Evolutionary conservation across 2,329 filamentous ascomycete species (phyloP), one percentile per base, ranked within the genome.

Genomic region (Nigrospora osmanthi): DNA sequence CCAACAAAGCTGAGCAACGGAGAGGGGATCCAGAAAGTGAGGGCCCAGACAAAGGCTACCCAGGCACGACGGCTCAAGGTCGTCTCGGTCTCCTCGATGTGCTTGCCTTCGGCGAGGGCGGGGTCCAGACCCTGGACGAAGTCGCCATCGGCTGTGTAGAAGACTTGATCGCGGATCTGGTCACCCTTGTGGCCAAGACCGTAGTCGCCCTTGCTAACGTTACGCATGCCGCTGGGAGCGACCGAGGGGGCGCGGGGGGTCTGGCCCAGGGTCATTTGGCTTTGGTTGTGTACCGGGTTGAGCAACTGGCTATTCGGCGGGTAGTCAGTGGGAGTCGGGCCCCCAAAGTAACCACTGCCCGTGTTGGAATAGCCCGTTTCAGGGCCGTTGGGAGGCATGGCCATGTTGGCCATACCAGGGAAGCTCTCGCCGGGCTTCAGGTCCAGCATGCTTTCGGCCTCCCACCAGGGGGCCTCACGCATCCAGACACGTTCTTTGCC

Each of bases 11-110:
- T 78, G 14, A 98, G 80, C 2, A 87, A 53, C 40, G 88, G 86
- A 0, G 91, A 97, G 0, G 93, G 93, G 53, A 96, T 93, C 86
- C 87, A 97, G 62, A 89, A 97, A 0, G 93, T 98, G 40, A 94
- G 53, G 1, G 79, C 77, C 89, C 90, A 97, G 3, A 93, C 87
- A 35, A 93, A 65, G 2, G 66, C 77, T 19, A 95, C 81, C 93
- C 93, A 98, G 2, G 81, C 58, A 35, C 87, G 83, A 52, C 93
- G 81, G 38, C 74, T 71, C 3, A 67, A 60, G 0, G 81, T 76
- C 17, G 85, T 77, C 1, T 78, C 70, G 47, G 83, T 76, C 35
- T 87, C 83, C 55, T 87, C 82, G 23, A 96, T 76, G 44, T 84
- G 77, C 59, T 89, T 91, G 49, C 83, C 80, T 39, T 87, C 79